Evolutionary conservation across 1,284 basidiomycete species (phyloP).

Genomic region (Tremellales sp.): DNA sequence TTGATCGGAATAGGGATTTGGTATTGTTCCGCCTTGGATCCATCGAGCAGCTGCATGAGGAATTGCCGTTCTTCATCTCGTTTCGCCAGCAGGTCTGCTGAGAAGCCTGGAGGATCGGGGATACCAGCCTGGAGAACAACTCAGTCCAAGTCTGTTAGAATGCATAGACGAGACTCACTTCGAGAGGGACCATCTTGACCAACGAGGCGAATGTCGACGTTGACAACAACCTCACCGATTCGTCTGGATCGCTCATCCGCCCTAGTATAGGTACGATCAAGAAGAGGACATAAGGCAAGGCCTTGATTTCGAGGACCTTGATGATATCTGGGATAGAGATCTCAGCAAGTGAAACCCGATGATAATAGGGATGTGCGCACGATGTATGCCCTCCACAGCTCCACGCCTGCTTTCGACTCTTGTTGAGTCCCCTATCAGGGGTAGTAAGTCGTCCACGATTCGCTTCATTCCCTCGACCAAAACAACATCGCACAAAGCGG

Average conservation of each 20-base stretch:
- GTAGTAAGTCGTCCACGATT: constrained; percentile 81
- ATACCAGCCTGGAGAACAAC: constrained; percentile 70
- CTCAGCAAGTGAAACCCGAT: neutral
- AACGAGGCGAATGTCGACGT: constrained; percentile 96
- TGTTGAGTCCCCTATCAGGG: constrained; percentile 75
- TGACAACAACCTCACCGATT: constrained; percentile 83
- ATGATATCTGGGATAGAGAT: constrained; percentile 83
- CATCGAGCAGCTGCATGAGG: constrained; percentile 88
- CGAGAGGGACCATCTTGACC: constrained; percentile 98
- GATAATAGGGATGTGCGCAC: constrained; percentile 65
- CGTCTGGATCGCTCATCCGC: constrained; percentile 93
- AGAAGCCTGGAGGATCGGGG: constrained; percentile 90
- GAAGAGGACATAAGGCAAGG: constrained; percentile 95
- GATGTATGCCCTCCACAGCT: constrained; percentile 81
- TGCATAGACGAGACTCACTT: constrained; percentile 55
- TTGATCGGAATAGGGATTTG: constrained; percentile 82
- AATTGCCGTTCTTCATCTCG: constrained; percentile 88
- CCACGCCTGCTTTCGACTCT: constrained; percentile 81
- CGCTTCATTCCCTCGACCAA: constrained; percentile 80
- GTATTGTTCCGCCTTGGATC: constrained; percentile 91
- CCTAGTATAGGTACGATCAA: constrained; percentile 94
- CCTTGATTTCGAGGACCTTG: constrained; percentile 85
- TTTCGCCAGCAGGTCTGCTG: constrained; percentile 80
- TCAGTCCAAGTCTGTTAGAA: neutral
- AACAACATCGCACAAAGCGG: constrained; percentile 80